Conservation (phyloP, 495 filamentous ascomycete species). For the Sphaerosporella brunnea region DNA sequence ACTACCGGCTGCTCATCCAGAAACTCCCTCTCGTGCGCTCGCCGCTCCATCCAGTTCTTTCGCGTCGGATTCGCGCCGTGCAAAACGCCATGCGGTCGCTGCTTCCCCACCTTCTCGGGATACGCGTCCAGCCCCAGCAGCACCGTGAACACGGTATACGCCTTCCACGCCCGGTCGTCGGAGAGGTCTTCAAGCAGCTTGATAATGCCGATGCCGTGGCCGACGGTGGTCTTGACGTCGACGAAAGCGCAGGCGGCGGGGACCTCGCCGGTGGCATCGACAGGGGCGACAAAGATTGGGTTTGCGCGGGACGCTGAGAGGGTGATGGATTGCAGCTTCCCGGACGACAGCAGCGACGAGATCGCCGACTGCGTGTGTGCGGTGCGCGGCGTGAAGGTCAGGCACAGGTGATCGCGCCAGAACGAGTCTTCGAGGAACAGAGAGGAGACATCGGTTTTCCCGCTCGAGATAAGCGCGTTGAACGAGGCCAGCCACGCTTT, state of each 20-base stretch:
- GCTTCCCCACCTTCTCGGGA: slow-evolving; percentile 35
- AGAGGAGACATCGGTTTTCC: neutral
- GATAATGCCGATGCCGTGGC: slow-evolving; percentile 40
- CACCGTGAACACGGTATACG: slow-evolving; percentile 45
- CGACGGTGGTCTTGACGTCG: slow-evolving; percentile 35
- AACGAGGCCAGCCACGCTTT: neutral
- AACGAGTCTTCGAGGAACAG: slow-evolving; percentile 41
- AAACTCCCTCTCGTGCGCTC: slow-evolving; percentile 40
- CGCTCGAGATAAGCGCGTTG: neutral
- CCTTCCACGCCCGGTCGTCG: slow-evolving; percentile 38
- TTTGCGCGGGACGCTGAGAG: neutral
- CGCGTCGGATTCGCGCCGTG: slow-evolving; percentile 32
- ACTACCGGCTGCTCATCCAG: slow-evolving; percentile 42
- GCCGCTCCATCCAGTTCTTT: slow-evolving; percentile 48
- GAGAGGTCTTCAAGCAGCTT: slow-evolving; percentile 34
- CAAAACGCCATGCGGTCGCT: slow-evolving; percentile 35
- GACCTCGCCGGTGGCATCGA: slow-evolving; percentile 33
- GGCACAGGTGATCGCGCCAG: slow-evolving; percentile 45
- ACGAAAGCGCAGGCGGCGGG: slow-evolving; percentile 38
- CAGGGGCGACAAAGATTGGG: slow-evolving; percentile 19
- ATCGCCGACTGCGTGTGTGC: slow-evolving; percentile 39
- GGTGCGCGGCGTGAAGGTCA: slow-evolving; percentile 45
- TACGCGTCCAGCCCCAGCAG: slow-evolving; percentile 35
- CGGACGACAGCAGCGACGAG: slow-evolving; percentile 30
- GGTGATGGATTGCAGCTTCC: slow-evolving; percentile 11